phyloP scores from a whole-genome alignment of 2,329 filamentous ascomycete species.

The Hymenoscyphus scutula region DNA sequence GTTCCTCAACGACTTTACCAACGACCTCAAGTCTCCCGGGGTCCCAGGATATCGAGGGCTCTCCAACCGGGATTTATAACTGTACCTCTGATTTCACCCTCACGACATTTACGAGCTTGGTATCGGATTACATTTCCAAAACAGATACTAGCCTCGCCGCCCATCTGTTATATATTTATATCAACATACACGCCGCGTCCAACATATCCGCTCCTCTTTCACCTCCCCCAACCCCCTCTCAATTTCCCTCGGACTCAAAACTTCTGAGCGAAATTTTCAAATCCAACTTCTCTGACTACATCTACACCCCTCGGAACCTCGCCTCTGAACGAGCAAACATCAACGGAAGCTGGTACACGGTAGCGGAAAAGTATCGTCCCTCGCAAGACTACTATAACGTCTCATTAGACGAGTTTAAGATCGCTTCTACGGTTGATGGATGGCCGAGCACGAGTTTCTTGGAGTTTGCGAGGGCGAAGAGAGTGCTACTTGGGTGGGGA shows the following conservation, averaged over 20 bases:
- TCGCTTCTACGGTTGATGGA: constrained; percentile 52
- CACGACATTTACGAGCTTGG: constrained; percentile 46
- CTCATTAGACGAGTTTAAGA: constrained; percentile 26
- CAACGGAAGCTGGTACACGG: constrained; percentile 56
- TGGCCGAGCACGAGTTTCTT: constrained; percentile 63
- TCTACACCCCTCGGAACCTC: constrained; percentile 54
- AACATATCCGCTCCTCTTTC: constrained; percentile 44
- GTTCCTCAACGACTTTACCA: constrained; percentile 22
- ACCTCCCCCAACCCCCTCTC: constrained; percentile 39
- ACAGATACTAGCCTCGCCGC: constrained; percentile 56
- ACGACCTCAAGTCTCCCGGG: constrained; percentile 18
- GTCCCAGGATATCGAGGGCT: constrained; percentile 34
- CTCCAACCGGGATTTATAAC: constrained; percentile 51
- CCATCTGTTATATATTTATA: constrained; percentile 49
- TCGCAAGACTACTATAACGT: constrained; percentile 51
- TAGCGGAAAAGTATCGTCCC: constrained; percentile 43
- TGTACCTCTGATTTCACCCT: constrained; percentile 55
- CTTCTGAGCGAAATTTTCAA: constrained; percentile 48
- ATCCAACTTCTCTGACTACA: constrained; percentile 46
- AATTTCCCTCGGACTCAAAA: constrained; percentile 45
- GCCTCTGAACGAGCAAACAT: constrained; percentile 52
- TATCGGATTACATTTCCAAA: constrained; percentile 50
- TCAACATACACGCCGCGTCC: constrained; percentile 60
- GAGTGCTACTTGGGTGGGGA: constrained; percentile 56
- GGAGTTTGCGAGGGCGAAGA: constrained; percentile 51